Conservation (phyloP, 176 grass and related monocot species). For the Zoysia japonica region DNA sequence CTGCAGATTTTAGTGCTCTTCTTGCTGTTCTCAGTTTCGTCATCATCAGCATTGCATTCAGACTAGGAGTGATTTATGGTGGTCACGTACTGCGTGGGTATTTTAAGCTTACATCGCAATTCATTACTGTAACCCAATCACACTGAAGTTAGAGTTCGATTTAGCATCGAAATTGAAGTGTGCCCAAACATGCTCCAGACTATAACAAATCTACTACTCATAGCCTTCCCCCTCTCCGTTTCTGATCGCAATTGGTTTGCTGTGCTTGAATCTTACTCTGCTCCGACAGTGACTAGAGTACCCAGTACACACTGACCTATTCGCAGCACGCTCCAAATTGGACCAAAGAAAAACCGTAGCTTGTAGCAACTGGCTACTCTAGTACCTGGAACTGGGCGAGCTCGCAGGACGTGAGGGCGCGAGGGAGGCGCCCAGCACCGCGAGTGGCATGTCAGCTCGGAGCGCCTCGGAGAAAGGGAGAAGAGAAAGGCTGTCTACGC, state of each 20-base stretch:
- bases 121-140: background rate
- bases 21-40: background rate
- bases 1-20: background rate
- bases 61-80: background rate
- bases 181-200: background rate
- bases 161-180: background rate
- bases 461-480: too few species aligned
- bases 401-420: background rate
- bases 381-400: constrained; percentile 19
- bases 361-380: background rate
- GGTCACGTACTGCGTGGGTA: background rate
- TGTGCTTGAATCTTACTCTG: background rate
- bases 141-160: background rate
- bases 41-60: background rate
- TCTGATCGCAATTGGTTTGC: background rate
- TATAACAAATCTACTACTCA: background rate
- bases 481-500: too few species aligned
- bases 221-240: background rate
- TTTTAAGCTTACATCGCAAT: background rate
- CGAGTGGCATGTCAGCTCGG: too few species aligned
- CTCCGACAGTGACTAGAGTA: background rate
- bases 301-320: background rate
- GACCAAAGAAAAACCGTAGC: background rate
- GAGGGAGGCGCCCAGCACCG: background rate
- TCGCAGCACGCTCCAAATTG: background rate